Evolutionary conservation across 1,284 basidiomycete genomes (phyloP), one percentile per base, ranked within the genome.

Genomic region (Rhodotorula sp.): DNA sequence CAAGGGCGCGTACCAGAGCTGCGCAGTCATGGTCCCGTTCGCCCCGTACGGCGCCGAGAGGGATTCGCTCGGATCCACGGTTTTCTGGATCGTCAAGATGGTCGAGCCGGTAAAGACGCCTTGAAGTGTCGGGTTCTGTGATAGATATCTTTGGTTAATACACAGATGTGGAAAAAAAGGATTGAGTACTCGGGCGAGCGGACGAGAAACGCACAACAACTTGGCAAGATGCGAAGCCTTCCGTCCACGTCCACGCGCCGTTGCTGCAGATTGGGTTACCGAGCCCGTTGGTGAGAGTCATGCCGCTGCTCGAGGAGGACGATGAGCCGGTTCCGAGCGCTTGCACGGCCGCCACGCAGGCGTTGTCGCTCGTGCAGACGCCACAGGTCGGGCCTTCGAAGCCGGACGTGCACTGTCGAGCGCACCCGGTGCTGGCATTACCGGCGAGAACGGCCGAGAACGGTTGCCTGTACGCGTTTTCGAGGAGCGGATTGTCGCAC

Each of bases 51-150:
- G 4, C 86, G 86, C 42, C 88, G 79, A 0, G 88, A 91, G 2
- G 87, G 87, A 65, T n/a, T 87, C 83, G 0, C 85, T 82, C 7
- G 87, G 82, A 71, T 91, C 85, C 51, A 91, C 82, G 1, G 87
- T 89, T 37, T 92, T 88, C 17, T 89, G 85, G 74, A 94, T 88
- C 74, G 89, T 91, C 33, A 94, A 83, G 7, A 85, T 86, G 0
- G 91, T 85, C 15, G 82, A 79, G 20, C 85, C 82, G 0, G 92
- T 89, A 78, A 85, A 95, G 29, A 94, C 77, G 0, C 84, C 83
- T 83, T 90, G 87, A 1, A 95, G 81, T 0, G 90, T 91, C 8
- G 90, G 88, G 77, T 92, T 91, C 87, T 91, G 77, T n/a, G 42
- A 1, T 8, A 33, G 22, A 0, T 53, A 30, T 78, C n/a, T 67